Conservation (phyloP, 179 eudicot genomes). For the Gypsophila paniculata region DNA sequence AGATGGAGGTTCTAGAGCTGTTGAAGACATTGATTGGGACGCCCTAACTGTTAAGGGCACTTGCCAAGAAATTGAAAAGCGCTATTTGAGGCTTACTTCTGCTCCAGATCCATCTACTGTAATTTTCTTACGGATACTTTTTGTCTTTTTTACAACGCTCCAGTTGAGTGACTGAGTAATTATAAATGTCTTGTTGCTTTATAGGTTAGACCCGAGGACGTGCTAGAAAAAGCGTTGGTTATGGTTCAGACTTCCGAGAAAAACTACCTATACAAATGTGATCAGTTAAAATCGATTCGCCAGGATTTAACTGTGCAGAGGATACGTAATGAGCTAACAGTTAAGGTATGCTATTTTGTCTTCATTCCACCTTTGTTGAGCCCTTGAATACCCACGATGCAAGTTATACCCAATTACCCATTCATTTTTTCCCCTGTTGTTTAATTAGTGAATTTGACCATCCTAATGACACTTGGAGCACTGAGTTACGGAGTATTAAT, state of each 20-base stretch:
- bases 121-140: constrained; percentile 22
- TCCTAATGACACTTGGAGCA: neutral
- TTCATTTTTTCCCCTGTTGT: neutral
- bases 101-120: constrained; percentile 97
- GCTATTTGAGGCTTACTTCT: constrained; percentile 90
- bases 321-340: constrained; percentile 88
- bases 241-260: constrained; percentile 78
- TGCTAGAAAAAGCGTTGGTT: constrained; percentile 68
- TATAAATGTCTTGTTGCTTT: constrained; percentile 24
- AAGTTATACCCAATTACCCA: neutral
- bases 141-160: neutral
- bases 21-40: constrained; percentile 97
- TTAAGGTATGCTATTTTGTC: constrained; percentile 45
- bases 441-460: neutral
- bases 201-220: constrained; percentile 97
- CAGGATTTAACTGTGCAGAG: constrained; percentile 97
- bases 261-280: constrained; percentile 85
- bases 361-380: neutral
- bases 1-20: constrained; percentile 69
- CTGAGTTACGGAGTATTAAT: neutral
- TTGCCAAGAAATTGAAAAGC: constrained; percentile 90
- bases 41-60: constrained; percentile 93
- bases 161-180: constrained; percentile 2
- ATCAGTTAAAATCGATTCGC: constrained; percentile 92
- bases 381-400: neutral